Conservation (phyloP, 176 grass and related monocot species). For the Cenchrus purpureus region DNA sequence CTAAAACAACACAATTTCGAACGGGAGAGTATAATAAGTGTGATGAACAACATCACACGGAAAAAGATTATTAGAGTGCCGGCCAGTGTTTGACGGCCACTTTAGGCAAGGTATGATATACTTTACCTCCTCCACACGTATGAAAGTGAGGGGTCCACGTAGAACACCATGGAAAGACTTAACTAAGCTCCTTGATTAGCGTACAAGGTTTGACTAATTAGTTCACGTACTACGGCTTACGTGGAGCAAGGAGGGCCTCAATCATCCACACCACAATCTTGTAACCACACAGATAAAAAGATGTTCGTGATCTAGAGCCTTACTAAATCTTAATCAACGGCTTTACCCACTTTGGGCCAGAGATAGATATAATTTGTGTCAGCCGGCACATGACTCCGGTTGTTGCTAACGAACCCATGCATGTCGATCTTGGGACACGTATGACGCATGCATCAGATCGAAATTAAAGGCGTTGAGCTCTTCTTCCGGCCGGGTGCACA, state of each 20-base stretch:
- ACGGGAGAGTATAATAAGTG: too few relatives aligned
- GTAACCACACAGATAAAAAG: too few relatives aligned
- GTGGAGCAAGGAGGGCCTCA: not conserved
- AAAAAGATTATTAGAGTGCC: not conserved
- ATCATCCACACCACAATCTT: not conserved
- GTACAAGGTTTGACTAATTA: not conserved
- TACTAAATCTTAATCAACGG: too few relatives aligned
- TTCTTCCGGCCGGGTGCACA: not conserved
- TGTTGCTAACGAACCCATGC: not conserved
- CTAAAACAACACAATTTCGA: too few relatives aligned
- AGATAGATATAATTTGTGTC: too few relatives aligned
- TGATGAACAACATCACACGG: not conserved
- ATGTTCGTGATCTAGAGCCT: too few relatives aligned
- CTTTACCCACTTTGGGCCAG: too few relatives aligned
- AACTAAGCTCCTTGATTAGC: not conserved
- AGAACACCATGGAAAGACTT: not conserved
- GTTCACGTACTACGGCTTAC: not conserved
- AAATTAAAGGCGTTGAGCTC: too few relatives aligned
- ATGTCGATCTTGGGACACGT: not conserved
- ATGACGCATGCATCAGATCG: not conserved
- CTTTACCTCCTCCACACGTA: not conserved
- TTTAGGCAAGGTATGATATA: constrained; percentile 17
- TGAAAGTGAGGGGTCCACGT: not conserved
- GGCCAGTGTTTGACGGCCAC: not conserved
- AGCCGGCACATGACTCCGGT: not conserved